phyloP scores from a whole-genome alignment of 148 eudicot species.

The Silene latifolia region DNA sequence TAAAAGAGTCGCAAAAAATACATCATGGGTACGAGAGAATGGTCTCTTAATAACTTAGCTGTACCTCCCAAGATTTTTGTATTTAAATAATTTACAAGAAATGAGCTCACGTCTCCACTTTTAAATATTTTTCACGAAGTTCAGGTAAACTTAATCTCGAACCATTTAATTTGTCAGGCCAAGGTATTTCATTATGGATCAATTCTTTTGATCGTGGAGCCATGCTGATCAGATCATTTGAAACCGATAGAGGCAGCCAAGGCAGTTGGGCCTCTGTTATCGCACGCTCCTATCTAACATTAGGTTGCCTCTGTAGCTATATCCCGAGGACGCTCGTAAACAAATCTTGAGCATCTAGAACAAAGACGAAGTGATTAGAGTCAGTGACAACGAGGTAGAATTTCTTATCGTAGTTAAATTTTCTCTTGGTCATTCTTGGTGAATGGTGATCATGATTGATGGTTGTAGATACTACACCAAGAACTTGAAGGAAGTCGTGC shows the following conservation, averaged over 20 bases:
- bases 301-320: slow-evolving; percentile 76
- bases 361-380: slow-evolving; percentile 76
- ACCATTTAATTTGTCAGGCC: slow-evolving; percentile 35
- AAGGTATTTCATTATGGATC: slow-evolving; percentile 86
- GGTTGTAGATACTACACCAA: slow-evolving; percentile 81
- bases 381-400: slow-evolving; percentile 71
- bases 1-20: no score
- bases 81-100: no score
- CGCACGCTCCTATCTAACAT: slow-evolving; percentile 73
- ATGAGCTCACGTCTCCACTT: no score
- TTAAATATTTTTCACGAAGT: no score
- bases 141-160: no score
- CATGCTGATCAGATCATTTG: slow-evolving; percentile 83
- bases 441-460: no score
- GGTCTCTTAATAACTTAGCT: no score
- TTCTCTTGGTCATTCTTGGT: no score
- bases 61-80: no score
- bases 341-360: slow-evolving; percentile 92
- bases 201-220: slow-evolving; percentile 87
- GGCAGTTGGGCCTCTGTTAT: slow-evolving; percentile 60
- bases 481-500: slow-evolving; percentile 65
- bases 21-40: no score
- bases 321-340: slow-evolving; percentile 54
- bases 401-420: no score
- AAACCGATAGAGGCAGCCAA: slow-evolving; percentile 89